A percentile compares a stretch with the other conserved stretches of the same genome.
phyloP scores from a whole-genome alignment of 2,329 filamentous ascomycete species.

The Elsinoe perseae region DNA sequence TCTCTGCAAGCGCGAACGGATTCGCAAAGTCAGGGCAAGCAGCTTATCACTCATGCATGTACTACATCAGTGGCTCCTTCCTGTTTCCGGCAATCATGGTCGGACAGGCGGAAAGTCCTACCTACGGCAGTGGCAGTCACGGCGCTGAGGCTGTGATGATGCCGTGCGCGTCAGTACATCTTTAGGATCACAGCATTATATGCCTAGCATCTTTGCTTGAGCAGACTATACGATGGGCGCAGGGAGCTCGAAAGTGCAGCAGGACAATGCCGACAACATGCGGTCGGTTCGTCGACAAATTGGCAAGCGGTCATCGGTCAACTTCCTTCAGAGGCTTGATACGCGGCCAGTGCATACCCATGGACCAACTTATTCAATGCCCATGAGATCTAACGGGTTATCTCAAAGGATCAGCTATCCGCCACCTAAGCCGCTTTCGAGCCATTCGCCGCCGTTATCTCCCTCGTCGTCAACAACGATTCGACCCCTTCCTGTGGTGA shows the following conservation, averaged over 20 bases:
- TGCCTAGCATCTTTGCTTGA: neutral
- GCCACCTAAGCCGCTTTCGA: constrained; percentile 5
- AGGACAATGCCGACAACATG: neutral
- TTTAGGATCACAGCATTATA: neutral
- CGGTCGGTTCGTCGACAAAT: constrained; percentile 6
- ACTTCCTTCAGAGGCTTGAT: constrained; percentile 15
- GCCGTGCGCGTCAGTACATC: neutral
- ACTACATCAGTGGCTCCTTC: too few relatives aligned
- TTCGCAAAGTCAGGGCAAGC: neutral
- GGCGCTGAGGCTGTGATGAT: neutral
- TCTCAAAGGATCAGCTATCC: neutral
- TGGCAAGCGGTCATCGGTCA: constrained; percentile 15
- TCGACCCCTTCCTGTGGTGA: neutral
- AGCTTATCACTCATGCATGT: too few relatives aligned
- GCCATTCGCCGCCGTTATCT: constrained; percentile 9
- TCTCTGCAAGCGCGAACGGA: neutral
- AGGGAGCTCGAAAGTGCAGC: neutral
- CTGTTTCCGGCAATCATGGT: too few relatives aligned
- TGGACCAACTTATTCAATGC: neutral
- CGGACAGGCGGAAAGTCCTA: neutral
- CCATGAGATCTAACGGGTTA: neutral
- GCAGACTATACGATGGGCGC: neutral
- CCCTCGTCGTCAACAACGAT: constrained; percentile 11
- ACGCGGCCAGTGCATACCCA: neutral
- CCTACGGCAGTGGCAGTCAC: neutral